Conservation (phyloP, 2,329 filamentous ascomycete species). For the Colletotrichum sp. region DNA sequence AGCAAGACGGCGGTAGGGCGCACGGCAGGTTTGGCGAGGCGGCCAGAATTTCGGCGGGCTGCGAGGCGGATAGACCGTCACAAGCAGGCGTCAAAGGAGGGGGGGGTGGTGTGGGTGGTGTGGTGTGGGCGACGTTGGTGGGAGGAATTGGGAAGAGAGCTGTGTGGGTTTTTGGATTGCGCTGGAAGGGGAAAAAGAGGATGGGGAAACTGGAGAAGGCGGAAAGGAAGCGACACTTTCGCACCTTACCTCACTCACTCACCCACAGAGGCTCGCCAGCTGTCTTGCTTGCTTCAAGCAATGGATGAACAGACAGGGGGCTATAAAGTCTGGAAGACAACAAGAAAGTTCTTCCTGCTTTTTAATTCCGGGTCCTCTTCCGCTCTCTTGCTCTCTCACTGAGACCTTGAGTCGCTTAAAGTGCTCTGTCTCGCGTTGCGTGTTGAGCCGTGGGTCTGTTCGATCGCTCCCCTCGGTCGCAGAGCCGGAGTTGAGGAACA, state of each 20-base stretch:
- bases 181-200: conserved; percentile 17
- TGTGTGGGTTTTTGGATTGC: conserved; percentile 21
- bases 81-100: not conserved
- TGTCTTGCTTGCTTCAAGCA: not conserved
- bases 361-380: not conserved
- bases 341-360: not conserved
- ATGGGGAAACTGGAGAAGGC: conserved; percentile 20
- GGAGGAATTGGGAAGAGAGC: conserved; percentile 16
- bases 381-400: not conserved
- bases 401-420: not conserved
- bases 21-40: conserved; percentile 2
- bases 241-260: conserved; percentile 2
- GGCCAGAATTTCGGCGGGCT: conserved; percentile 2
- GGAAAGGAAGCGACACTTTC: conserved; percentile 2
- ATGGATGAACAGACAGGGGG: not conserved
- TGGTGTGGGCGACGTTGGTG: conserved; percentile 7
- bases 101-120: conserved; percentile 13
- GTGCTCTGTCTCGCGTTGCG: not conserved
- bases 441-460: not conserved
- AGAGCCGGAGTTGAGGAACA: not conserved
- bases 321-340: not conserved
- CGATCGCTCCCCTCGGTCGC: not conserved
- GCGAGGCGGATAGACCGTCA: conserved; percentile 9
- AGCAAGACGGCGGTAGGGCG: not conserved
- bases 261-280: conserved; percentile 2